These are phyloP conservation scores for Huntiella savannae DNA, from an alignment of 2,329 filamentous ascomycete genomes.

Conservation along the genomic window DNA sequence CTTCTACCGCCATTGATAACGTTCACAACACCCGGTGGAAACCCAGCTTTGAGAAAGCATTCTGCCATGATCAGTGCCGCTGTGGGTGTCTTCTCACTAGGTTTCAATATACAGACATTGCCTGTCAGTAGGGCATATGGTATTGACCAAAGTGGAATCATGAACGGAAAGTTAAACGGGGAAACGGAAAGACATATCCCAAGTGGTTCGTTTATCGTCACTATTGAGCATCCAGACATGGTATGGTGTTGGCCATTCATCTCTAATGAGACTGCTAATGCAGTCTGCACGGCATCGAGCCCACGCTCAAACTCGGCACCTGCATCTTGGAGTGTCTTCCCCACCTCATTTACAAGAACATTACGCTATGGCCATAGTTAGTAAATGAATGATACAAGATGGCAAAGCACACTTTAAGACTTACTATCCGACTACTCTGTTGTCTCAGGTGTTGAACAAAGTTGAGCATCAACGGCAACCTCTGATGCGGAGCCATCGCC, in stretches of 20 bases:
- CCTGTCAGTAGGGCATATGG: slow-evolving; percentile 29
- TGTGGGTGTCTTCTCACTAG: slow-evolving; percentile 33
- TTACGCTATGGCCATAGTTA: slow-evolving; percentile 2
- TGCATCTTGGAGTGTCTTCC: slow-evolving; percentile 14
- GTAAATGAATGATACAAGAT: background rate
- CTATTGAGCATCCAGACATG: background rate
- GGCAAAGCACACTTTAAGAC: background rate
- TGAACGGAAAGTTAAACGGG: slow-evolving; percentile 34
- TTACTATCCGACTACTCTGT: slow-evolving; percentile 10
- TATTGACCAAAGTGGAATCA: slow-evolving; percentile 27
- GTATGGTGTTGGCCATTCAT: slow-evolving; percentile 9
- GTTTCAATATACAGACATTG: slow-evolving; percentile 32
- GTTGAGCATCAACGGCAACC: slow-evolving; percentile 4
- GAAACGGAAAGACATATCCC: slow-evolving; percentile 35
- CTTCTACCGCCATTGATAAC: slow-evolving; percentile 42
- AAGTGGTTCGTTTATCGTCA: slow-evolving; percentile 21
- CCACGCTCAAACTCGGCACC: slow-evolving; percentile 14
- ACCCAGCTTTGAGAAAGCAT: slow-evolving; percentile 52
- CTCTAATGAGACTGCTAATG: slow-evolving; percentile 11
- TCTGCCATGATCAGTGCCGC: slow-evolving; percentile 22
- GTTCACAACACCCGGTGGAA: slow-evolving; percentile 58
- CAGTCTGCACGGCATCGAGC: slow-evolving; percentile 13
- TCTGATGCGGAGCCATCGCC: background rate
- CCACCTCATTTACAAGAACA: slow-evolving; percentile 12
- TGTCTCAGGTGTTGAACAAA: slow-evolving; percentile 4